Evolutionary conservation across 2,329 filamentous ascomycete genomes (phyloP).

Genomic region (Sporothrix pallida): DNA sequence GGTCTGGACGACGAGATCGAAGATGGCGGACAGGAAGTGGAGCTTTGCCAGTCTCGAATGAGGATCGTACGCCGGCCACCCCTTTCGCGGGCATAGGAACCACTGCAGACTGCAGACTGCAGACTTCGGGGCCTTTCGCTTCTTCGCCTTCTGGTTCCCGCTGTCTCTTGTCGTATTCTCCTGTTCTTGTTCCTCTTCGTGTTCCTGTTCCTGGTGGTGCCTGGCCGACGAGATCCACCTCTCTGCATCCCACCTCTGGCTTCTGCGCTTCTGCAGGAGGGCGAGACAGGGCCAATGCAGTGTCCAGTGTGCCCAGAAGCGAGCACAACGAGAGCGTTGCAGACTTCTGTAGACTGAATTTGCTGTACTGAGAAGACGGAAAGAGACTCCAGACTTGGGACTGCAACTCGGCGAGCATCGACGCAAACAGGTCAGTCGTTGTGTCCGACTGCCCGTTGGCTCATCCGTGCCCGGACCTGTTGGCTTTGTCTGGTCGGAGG

Average conservation of each 20-base stretch:
- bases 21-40: constrained; percentile 24
- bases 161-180: background rate
- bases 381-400: background rate
- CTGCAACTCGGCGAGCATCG: background rate
- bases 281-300: constrained; percentile 9
- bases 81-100: background rate
- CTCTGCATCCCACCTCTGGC: background rate
- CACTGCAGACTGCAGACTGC: background rate
- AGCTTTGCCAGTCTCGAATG: constrained; percentile 8
- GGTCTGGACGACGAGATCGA: background rate
- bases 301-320: background rate
- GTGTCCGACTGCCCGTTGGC: constrained; percentile 4
- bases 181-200: background rate
- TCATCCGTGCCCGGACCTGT: background rate
- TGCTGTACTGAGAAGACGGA: background rate
- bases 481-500: constrained; percentile 10
- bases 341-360: background rate
- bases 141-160: background rate
- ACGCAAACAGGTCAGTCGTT: background rate
- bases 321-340: background rate
- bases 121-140: background rate
- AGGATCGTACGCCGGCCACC: constrained; percentile 27
- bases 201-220: background rate
- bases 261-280: background rate
- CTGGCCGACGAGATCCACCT: background rate